Evolutionary conservation across 768 basidiomycete genomes (phyloP).

Genomic region (Lenzites betulinus): DNA sequence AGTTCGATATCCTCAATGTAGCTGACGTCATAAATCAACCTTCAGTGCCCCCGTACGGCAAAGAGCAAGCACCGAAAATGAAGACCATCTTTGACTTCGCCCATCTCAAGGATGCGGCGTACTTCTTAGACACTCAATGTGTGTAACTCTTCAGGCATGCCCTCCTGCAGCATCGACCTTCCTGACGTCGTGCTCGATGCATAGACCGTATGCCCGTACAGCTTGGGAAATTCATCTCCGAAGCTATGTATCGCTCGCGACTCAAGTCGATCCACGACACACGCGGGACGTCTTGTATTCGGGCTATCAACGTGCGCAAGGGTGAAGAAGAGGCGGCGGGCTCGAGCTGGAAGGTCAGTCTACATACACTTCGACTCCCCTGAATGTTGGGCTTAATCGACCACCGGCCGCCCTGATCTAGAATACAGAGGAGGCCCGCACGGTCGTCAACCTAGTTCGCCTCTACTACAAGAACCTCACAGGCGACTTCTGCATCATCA

Average conservation of each 20-base stretch:
- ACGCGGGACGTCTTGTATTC: constrained; percentile 25
- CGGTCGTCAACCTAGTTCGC: constrained; percentile 44
- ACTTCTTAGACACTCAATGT: constrained; percentile 40
- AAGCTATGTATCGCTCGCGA: constrained; percentile 30
- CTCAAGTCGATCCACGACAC: constrained; percentile 29
- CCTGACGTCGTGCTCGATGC: not conserved
- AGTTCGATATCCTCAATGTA: not conserved
- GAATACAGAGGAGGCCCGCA: constrained; percentile 46
- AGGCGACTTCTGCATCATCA: constrained; percentile 48
- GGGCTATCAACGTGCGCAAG: constrained; percentile 43
- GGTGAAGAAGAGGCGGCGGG: constrained; percentile 42
- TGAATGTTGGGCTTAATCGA: not conserved
- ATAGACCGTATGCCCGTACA: constrained; percentile 39
- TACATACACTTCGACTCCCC: not conserved
- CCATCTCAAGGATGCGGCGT: constrained; percentile 27
- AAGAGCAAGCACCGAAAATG: constrained; percentile 32
- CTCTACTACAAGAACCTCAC: constrained; percentile 38
- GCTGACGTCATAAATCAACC: not conserved
- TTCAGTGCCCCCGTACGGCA: constrained; percentile 37
- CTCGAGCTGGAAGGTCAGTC: constrained; percentile 46
- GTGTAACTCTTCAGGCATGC: constrained; percentile 9
- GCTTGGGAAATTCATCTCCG: constrained; percentile 37
- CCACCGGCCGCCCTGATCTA: constrained; percentile 18
- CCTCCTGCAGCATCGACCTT: not conserved
- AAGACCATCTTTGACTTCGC: constrained; percentile 38